phyloP scores from a whole-genome alignment of 768 basidiomycete species.

The Russula sp. region DNA sequence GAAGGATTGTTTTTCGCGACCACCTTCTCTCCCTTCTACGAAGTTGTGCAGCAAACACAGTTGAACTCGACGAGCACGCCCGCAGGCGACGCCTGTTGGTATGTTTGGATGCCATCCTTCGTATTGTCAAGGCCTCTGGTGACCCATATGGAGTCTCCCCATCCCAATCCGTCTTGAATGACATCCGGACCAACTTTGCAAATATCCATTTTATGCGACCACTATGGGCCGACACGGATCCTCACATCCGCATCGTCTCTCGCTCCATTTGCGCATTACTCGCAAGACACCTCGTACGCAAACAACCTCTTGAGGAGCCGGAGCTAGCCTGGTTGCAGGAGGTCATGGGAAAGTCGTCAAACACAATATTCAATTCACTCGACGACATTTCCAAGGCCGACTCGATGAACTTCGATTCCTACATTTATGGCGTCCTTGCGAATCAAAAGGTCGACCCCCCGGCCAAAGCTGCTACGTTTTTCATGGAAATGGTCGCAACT shows the following conservation, averaged over 20 bases:
- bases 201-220: constrained; percentile 3
- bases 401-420: constrained; percentile 14
- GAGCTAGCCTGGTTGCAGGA: constrained; percentile 17
- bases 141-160: neutral
- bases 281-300: constrained; percentile 10
- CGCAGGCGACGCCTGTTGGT: constrained; percentile 15
- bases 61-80: constrained; percentile 5
- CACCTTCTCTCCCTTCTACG: constrained; percentile 18
- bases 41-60: constrained; percentile 9
- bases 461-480: neutral
- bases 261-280: constrained; percentile 20
- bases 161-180: constrained; percentile 1
- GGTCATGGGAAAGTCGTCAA: constrained; percentile 4
- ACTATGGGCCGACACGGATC: constrained; percentile 13
- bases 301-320: neutral
- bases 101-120: constrained; percentile 17
- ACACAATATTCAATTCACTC: constrained; percentile 8
- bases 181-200: constrained; percentile 19
- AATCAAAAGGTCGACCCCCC: neutral
- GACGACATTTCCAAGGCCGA: neutral
- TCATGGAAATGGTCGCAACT: constrained; percentile 13
- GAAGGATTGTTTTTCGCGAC: constrained; percentile 4
- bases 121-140: neutral
- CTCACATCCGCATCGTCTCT: constrained; percentile 7
- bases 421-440: constrained; percentile 9